Base-by-base conservation (phyloP, 140 eudicot genomes). In the Stevia rebaudiana region DNA sequence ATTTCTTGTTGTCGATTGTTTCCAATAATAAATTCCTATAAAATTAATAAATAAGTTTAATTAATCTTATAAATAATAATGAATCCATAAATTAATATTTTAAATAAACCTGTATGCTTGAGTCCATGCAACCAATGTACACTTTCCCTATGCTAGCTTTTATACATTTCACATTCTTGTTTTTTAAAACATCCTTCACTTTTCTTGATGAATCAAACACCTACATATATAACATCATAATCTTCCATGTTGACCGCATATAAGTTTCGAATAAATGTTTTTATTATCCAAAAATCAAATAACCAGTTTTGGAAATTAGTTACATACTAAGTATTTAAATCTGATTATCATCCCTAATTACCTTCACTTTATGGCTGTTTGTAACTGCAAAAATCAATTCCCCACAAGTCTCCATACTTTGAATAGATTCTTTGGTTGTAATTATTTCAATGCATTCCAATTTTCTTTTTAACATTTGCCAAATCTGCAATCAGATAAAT, bases 1-100 rank as follows among this genome's bases (percentile, higher is more conserved):
- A 88, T 75, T 78, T 82, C 96, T 74, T 75, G 94, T 59, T 88
- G 86, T n/a, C 95, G 80, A 62, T 76, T 85, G 73, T 72, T 85
- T 19, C 78, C 70, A 2, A 74, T 77, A 63, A 56, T 54, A 48
- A 85, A 64, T 65, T 88, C 96, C 86, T 87, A 53, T 15, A 76
- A 31, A 8, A 74, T 11, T 35, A 25, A 12, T 30, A 11, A 12
- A 7, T 55, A 46, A 52, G 22, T 7, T 28, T 19, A 53, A 18
- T 23, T 0, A 0, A 8, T 22, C 2, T 67, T 68, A 22, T 9
- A 30, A 25, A 2, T 54, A 28, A 54, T 19, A 25, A 50, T 36
- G 16, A 44, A 43, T 53, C 0, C 19, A 0, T 11, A n/a, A 23
- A 6, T 18, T 4, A 15, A 13, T 3, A 25, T 42, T 42, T 8